phyloP scores from a whole-genome alignment of 148 eudicot species.

The Simmondsia chinensis region DNA sequence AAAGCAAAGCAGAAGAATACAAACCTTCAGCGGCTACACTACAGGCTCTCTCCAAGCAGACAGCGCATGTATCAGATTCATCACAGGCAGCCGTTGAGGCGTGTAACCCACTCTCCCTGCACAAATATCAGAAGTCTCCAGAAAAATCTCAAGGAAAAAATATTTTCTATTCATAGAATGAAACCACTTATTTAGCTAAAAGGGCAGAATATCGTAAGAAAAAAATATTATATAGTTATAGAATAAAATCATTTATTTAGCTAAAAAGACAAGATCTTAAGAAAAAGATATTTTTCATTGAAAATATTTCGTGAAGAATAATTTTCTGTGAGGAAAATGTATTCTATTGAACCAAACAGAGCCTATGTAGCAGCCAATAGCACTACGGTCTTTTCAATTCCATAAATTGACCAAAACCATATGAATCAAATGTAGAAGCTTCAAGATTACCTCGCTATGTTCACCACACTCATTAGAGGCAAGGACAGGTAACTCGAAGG shows the following conservation, averaged over 20 bases:
- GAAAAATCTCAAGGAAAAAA: not conserved
- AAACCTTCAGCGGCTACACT: slow-evolving; percentile 92
- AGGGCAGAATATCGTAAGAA: too few species aligned
- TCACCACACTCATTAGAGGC: slow-evolving; percentile 88
- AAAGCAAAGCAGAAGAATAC: not conserved
- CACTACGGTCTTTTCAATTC: too few species aligned
- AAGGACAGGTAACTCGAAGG: slow-evolving; percentile 72
- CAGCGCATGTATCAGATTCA: slow-evolving; percentile 81
- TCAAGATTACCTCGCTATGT: slow-evolving; percentile 75
- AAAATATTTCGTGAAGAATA: too few species aligned
- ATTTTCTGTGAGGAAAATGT: too few species aligned
- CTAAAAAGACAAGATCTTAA: too few species aligned
- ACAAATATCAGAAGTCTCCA: too few species aligned
- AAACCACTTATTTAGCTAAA: not conserved
- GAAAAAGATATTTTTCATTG: too few species aligned
- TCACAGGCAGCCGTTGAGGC: slow-evolving; percentile 41
- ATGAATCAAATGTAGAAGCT: not conserved
- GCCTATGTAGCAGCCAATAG: too few species aligned
- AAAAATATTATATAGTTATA: too few species aligned
- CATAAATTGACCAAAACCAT: not conserved
- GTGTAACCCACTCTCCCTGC: slow-evolving; percentile 83
- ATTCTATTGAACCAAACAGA: too few species aligned
- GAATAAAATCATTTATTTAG: too few species aligned
- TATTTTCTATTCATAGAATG: not conserved
- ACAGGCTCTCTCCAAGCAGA: slow-evolving; percentile 92